phyloP scores from a whole-genome alignment of 2,329 filamentous ascomycete species.

The Berkeleyomyces rouxiae region DNA sequence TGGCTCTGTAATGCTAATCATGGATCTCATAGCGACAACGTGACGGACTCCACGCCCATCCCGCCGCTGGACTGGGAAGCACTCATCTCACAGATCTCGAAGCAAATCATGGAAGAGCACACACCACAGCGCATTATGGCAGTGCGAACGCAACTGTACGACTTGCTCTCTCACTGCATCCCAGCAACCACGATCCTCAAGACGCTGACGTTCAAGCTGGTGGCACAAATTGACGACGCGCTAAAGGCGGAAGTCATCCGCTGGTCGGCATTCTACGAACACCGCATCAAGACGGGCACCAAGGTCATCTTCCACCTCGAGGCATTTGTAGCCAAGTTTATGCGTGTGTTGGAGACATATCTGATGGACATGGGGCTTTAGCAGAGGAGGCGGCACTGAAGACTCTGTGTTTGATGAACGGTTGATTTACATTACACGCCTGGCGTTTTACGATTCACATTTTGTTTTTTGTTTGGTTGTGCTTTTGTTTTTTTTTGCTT shows the following conservation, averaged over 20 bases:
- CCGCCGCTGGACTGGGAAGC: slow-evolving; percentile 96
- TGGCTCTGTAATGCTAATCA: slow-evolving; percentile 9
- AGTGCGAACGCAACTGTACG: slow-evolving; percentile 88
- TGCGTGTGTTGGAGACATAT: slow-evolving; percentile 87
- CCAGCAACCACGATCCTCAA: slow-evolving; percentile 88
- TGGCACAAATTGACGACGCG: slow-evolving; percentile 71
- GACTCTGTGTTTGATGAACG: background rate
- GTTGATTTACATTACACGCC: background rate
- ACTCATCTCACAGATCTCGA: slow-evolving; percentile 74
- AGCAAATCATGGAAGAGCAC: slow-evolving; percentile 83
- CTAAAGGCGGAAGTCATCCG: slow-evolving; percentile 84
- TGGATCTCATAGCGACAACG: slow-evolving; percentile 52
- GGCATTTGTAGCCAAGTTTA: slow-evolving; percentile 96
- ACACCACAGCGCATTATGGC: slow-evolving; percentile 77
- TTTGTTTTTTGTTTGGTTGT: background rate
- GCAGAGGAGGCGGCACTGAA: background rate
- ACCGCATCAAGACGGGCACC: slow-evolving; percentile 75
- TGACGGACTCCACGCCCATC: slow-evolving; percentile 73
- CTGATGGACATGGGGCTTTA: slow-evolving; percentile 69
- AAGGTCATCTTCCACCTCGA: slow-evolving; percentile 98
- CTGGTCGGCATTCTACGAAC: slow-evolving; percentile 96
- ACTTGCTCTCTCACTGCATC: slow-evolving; percentile 92
- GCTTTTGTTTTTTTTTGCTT: background rate
- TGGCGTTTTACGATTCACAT: background rate
- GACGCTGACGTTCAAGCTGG: slow-evolving; percentile 84